Base-by-base conservation (phyloP, 345 rosid genomes). In the Ceriops zippeliana region DNA sequence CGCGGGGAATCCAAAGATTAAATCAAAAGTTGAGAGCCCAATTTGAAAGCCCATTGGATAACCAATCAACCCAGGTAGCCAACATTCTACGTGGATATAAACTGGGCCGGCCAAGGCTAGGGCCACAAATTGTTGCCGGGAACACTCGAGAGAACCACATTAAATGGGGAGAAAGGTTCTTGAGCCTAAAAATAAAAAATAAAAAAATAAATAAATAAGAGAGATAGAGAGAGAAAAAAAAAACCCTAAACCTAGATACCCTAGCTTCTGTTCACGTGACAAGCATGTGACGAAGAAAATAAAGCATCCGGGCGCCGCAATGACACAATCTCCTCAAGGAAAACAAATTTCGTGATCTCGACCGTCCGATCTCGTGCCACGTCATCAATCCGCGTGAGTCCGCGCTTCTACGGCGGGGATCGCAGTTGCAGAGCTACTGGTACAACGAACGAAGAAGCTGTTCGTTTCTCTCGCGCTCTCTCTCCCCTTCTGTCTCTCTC, bases 341-440 rank as follows among this genome's bases (percentile, higher is more conserved):
- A 76, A 74, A 72, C 80, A 68, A 66, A 79, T 76, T 75, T 69
- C 72, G 62, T 73, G 61, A 62, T 46, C 13, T 26, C 6, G 30
- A 66, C 91, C 87, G 86, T 86, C 28, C 27, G 85, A 86, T 89
- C 26, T 11, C 0, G 6, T 5, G 7, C 83, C 89, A 86, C 84
- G 86, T 86, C 88, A 86, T 0, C 74, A 9, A 82, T 86, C 87
- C 81, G 74, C 81, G 79, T 84, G 63, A 28, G 63, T n/a, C 56
- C 58, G 2, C 47, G 15, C 73, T 77, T 84, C 74, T 58, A 88
- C 90, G 96, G 93, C 60, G 71, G 5, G 64, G 93, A 88, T 90
- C 77, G 38, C 59, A 72, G 79, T 59, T 84, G 72, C 77, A 81
- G 84, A 84, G 79, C 82, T 79, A 85, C 86, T 81, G 86, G 73